Evolutionary conservation across 2,329 filamentous ascomycete genomes (phyloP).

Genomic region (Epichloe uncinata): DNA sequence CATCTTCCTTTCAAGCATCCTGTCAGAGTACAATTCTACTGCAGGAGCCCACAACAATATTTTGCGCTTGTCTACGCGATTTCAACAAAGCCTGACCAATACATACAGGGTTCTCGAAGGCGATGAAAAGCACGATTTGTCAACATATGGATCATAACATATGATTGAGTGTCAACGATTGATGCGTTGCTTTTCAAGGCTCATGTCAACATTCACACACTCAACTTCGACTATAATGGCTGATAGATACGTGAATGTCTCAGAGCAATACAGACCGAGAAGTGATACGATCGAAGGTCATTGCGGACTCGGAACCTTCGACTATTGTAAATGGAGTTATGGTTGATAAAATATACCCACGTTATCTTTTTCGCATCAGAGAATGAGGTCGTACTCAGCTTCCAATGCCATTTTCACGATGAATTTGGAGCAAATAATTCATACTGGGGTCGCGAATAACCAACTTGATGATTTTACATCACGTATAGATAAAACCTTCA

Average conservation of each 20-base stretch:
- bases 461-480: not conserved
- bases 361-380: not conserved
- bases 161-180: not conserved
- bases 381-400: not conserved
- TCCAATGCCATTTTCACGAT: not conserved
- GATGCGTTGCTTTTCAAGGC: not conserved
- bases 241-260: not conserved
- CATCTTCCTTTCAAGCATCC: not conserved
- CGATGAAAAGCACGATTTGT: conserved; percentile 41
- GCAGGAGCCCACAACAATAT: not conserved
- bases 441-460: not conserved
- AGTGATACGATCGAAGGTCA: not conserved
- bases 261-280: no score
- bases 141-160: conserved; percentile 22
- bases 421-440: not conserved
- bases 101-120: conserved; percentile 35
- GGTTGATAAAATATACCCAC: not conserved
- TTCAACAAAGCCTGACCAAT: conserved; percentile 1
- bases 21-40: not conserved
- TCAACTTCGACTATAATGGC: not conserved
- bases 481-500: not conserved
- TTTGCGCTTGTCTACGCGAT: not conserved
- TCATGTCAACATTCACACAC: not conserved
- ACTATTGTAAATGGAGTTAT: not conserved
- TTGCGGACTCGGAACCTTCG: not conserved